Evolutionary conservation across 106 monocot genomes (phyloP), one percentile per base, ranked within the genome.

Genomic region (Triglochin maritima): DNA sequence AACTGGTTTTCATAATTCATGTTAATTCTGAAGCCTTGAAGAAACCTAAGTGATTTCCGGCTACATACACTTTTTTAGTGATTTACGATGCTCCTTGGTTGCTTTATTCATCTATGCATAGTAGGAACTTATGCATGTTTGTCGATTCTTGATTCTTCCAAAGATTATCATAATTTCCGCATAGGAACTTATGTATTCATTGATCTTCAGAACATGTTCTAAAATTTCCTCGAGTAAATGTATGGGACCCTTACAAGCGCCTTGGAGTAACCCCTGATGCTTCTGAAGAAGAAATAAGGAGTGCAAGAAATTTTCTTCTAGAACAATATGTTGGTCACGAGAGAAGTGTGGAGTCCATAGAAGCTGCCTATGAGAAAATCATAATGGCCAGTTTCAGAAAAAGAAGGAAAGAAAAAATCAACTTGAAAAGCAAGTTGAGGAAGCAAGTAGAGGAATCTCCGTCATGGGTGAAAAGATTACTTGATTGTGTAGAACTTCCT

Each of bases 311-410:
- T 77, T 96, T 90, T 61, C 90, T 96, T 69, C 62, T 90, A 48
- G 64, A 85, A 13, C 90, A 96, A 65, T 91, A 87, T 83, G 81
- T 75, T 68, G 90, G 79, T 48, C 85, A 96, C 62, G 95, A 96
- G 66, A 64, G 69, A 57, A 96, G 95, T 54, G 69, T 74, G 49
- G 95, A 96, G 63, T 81, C 95, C 9, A 84, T 96, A 66, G 95
- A 96, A 88, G 83, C 70, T 83, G 87, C 95, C 47, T 96, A 85
- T 65, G 95, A 96, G 75, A 96, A 88, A 74, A 71, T 96, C 71
- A 47, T 96, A 42, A 85, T 96, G 90, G 74, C 81, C 41, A 90
- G 90, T 71, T 96, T 88, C 75, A 76, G 59, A 69, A 67, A 81
- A 50, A 74, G 95, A 5, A 90, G 88, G 76, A 96, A 90, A 63